Base-by-base conservation (phyloP, 345 rosid genomes). In the Schrenkiella parvula region DNA sequence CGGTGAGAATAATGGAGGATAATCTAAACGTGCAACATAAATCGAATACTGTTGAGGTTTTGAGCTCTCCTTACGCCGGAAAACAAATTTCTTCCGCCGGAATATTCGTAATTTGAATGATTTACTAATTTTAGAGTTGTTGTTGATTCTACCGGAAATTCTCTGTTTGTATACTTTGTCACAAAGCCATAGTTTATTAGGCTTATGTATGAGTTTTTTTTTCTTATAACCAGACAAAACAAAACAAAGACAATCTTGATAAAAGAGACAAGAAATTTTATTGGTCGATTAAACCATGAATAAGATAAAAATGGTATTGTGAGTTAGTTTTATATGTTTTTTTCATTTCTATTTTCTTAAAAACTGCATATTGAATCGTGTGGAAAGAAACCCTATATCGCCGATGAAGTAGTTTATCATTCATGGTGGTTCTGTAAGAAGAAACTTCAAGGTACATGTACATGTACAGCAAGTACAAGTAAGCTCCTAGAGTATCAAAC, bases 1-100 rank as follows among this genome's bases (percentile, higher is more conserved):
- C 91, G 7, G 72, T 73, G 37, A 89, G 78, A 18, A 86, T 90
- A 58, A 77, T 65, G 82, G 78, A 68, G 34, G 93, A 93, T 32
- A 87, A 83, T 51, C 21, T 77, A 4, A 79, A 80, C 29, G 89
- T 79, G 64, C 80, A 68, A 79, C 80, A 83, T 60, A 67, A 66
- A 11, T 32, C 23, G 66, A 78, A 75, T 63, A 73, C 70, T 23
- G 80, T 72, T 4, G 80, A 83, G 71, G 66, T 77, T 58, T 70
- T 87, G 51, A 77, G 66, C 41, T 80, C 85, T 2, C 75, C 82
- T 12, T 68, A 67, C 38, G 62, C 76, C n/a, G 65, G 76, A 47
- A 84, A 74, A 23, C 76, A 84, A 39, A 76, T 81, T 18, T 84
- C 86, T 66, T 76, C 88, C 2, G 59, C 92, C 17, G 84, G 91